A percentile compares a stretch with the other conserved stretches of the same genome.
These are phyloP conservation scores for Mycena metata DNA, from an alignment of 768 basidiomycete genomes.

Conservation along the genomic window DNA sequence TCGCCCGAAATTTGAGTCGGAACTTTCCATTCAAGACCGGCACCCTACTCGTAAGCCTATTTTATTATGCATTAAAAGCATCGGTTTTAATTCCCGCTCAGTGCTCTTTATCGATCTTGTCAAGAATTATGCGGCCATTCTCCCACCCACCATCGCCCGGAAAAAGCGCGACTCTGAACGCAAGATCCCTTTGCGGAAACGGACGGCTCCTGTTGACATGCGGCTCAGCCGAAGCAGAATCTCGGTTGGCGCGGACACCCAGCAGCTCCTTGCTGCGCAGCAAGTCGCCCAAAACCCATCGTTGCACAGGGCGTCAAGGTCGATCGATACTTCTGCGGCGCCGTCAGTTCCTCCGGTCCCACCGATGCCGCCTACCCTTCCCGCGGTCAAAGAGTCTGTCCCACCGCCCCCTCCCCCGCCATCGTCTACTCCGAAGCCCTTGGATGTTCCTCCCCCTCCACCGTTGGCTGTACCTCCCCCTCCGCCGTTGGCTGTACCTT, in stretches of 20 bases:
- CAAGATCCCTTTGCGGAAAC: slow-evolving; percentile 85
- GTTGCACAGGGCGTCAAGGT: slow-evolving; percentile 50
- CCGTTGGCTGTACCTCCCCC: slow-evolving; percentile 40
- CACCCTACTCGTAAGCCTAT: slow-evolving; percentile 77
- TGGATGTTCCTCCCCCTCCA: slow-evolving; percentile 39
- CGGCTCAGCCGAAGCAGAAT: slow-evolving; percentile 85
- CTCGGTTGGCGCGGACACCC: slow-evolving; percentile 76
- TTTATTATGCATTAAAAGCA: too few relatives aligned
- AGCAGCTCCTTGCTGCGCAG: slow-evolving; percentile 80
- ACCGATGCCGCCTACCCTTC: slow-evolving; percentile 39
- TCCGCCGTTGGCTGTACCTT: slow-evolving; percentile 34
- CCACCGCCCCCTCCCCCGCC: slow-evolving; percentile 46
- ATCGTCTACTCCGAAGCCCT: slow-evolving; percentile 33
- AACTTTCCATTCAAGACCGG: slow-evolving; percentile 92
- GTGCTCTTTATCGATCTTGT: slow-evolving; percentile 90
- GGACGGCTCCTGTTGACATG: slow-evolving; percentile 91
- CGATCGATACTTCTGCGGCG: slow-evolving; percentile 46
- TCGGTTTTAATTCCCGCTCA: slow-evolving; percentile 44
- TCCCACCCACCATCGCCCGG: slow-evolving; percentile 85
- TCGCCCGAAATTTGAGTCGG: slow-evolving; percentile 84
- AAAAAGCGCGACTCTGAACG: slow-evolving; percentile 93
- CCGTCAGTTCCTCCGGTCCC: slow-evolving; percentile 38
- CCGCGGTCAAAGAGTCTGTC: slow-evolving; percentile 36
- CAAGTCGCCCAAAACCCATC: slow-evolving; percentile 70
- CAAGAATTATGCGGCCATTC: slow-evolving; percentile 76